phyloP scores from a whole-genome alignment of 768 basidiomycete species.

The Leccinum rimulosum region DNA sequence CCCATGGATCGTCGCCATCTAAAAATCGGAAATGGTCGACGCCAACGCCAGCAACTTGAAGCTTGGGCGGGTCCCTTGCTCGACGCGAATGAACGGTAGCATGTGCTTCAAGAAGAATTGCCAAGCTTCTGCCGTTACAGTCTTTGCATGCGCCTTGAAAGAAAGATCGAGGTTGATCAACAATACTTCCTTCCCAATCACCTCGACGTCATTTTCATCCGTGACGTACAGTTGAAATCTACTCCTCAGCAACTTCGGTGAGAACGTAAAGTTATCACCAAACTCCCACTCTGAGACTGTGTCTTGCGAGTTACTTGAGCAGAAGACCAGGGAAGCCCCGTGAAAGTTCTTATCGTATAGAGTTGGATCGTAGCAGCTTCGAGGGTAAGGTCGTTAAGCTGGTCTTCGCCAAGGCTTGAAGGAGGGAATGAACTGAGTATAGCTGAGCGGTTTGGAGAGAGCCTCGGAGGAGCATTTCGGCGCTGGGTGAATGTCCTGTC shows the following conservation, averaged over 20 bases:
- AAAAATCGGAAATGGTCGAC: conserved; percentile 51
- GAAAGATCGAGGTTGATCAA: conserved; percentile 88
- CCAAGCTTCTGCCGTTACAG: conserved; percentile 74
- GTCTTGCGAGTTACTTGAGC: conserved; percentile 62
- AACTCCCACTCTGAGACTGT: conserved; percentile 68
- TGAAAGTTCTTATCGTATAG: conserved; percentile 62
- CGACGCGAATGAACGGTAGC: conserved; percentile 61
- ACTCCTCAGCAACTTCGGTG: conserved; percentile 53
- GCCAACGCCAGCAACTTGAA: conserved; percentile 49
- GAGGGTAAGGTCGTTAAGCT: conserved; percentile 60
- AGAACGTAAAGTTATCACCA: conserved; percentile 79
- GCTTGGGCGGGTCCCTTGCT: conserved; percentile 51
- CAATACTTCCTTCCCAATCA: conserved; percentile 56
- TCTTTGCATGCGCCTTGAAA: conserved; percentile 69
- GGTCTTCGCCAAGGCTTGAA: conserved; percentile 56
- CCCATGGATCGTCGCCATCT: conserved; percentile 80
- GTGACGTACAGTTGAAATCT: conserved; percentile 46
- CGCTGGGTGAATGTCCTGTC: conserved; percentile 63
- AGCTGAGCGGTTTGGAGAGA: conserved; percentile 57
- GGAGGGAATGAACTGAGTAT: conserved; percentile 49
- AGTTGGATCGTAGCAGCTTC: conserved; percentile 73
- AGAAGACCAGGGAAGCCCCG: conserved; percentile 56
- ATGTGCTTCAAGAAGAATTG: conserved; percentile 64
- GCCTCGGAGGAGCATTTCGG: conserved; percentile 34
- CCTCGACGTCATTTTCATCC: conserved; percentile 41